Evolutionary conservation across 2,329 filamentous ascomycete species (phyloP).

Genomic region (Huntiella savannae): DNA sequence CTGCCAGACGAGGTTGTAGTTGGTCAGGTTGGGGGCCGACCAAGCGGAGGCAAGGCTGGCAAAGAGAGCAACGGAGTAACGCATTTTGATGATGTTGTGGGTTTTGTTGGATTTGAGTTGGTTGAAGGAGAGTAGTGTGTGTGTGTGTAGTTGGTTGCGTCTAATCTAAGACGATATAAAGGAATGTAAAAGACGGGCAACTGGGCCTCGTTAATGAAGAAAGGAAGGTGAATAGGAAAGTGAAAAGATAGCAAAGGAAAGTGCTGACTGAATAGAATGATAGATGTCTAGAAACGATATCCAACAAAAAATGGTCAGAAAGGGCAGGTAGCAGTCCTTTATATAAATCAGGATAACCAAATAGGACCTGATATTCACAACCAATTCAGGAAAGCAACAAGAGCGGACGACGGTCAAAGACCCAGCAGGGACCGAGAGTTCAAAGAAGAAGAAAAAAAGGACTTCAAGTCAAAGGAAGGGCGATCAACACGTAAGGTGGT

Average conservation of each 20-base stretch:
- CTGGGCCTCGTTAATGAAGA: background rate
- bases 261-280: background rate
- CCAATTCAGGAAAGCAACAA: too few species aligned
- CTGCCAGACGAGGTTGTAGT: conserved; percentile 23
- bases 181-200: background rate
- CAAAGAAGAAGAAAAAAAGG: too few species aligned
- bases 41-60: conserved; percentile 19
- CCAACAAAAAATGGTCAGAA: too few species aligned
- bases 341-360: too few species aligned
- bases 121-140: background rate
- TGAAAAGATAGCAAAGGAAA: too few species aligned
- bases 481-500: too few species aligned
- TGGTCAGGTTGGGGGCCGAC: conserved; percentile 21
- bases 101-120: background rate
- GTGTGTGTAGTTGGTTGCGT: background rate
- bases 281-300: background rate
- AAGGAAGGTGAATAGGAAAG: background rate
- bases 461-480: too few species aligned
- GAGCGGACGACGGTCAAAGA: too few species aligned
- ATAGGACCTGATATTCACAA: too few species aligned
- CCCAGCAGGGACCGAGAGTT: too few species aligned
- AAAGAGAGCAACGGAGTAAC: conserved; percentile 13
- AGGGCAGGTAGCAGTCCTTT: too few species aligned
- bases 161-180: conserved; percentile 2
- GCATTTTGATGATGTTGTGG: conserved; percentile 1